Conservation (phyloP, 1,139 yeast genomes). For the Taphrina betulina region DNA sequence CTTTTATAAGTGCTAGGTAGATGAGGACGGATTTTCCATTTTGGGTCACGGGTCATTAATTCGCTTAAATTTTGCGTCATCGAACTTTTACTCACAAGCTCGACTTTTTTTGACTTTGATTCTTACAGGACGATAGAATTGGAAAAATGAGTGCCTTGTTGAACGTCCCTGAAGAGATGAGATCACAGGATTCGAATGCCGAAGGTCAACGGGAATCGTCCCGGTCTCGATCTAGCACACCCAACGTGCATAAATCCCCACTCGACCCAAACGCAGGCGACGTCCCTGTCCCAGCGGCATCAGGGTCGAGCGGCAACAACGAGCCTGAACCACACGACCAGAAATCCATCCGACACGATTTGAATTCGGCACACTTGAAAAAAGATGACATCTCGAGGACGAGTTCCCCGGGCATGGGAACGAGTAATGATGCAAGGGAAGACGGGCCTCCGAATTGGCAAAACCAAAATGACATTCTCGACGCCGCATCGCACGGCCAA, state of each 20-base stretch:
- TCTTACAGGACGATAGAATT: too few species aligned
- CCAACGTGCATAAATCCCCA: constrained; percentile 17
- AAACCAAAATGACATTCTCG: constrained; percentile 16
- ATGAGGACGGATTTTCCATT: too few species aligned
- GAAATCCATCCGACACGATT: constrained; percentile 18
- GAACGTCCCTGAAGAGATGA: too few species aligned
- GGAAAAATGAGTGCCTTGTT: too few species aligned
- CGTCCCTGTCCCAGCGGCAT: constrained; percentile 17
- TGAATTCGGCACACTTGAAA: constrained; percentile 18
- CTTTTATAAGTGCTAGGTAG: too few species aligned
- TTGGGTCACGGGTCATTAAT: too few species aligned
- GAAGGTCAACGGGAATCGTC: too few species aligned
- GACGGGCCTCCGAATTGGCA: constrained; percentile 27
- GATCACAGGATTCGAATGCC: too few species aligned
- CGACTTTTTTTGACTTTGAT: too few species aligned
- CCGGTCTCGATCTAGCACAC: too few species aligned
- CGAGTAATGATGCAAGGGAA: background rate
- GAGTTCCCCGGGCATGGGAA: constrained; percentile 24
- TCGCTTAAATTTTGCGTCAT: too few species aligned
- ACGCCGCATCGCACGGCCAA: constrained; percentile 26
- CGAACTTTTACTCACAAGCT: too few species aligned
- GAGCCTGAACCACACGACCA: background rate
- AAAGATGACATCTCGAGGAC: constrained; percentile 5
- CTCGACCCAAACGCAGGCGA: constrained; percentile 23
- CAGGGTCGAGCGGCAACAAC: background rate